These are phyloP conservation scores for Neostapfia colusana DNA, from an alignment of 176 grass and related monocot species.

Conservation along the genomic window DNA sequence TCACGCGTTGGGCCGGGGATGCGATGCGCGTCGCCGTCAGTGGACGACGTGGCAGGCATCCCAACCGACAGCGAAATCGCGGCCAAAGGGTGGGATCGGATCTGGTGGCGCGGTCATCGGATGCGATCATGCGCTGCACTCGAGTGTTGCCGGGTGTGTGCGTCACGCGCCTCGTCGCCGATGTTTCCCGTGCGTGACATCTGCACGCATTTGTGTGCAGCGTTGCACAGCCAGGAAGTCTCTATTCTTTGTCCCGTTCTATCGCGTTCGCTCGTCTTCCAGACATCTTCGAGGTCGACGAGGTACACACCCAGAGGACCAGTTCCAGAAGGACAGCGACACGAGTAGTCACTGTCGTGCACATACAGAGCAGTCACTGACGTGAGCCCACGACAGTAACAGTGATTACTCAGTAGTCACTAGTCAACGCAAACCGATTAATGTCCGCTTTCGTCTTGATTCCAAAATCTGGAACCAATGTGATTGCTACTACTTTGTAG, in stretches of 20 bases:
- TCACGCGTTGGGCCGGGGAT: background rate
- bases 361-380: too few relatives aligned
- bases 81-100: background rate
- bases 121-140: background rate
- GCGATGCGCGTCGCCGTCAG: background rate
- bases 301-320: background rate
- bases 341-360: too few relatives aligned
- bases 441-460: background rate
- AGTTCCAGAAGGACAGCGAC: background rate
- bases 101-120: background rate
- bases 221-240: background rate
- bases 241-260: background rate
- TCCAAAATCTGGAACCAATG: conserved; percentile 34
- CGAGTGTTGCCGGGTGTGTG: background rate
- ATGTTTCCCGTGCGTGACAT: background rate
- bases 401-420: too few relatives aligned
- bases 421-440: background rate
- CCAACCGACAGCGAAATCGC: background rate
- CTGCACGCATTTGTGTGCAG: background rate
- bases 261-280: background rate
- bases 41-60: background rate
- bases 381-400: background rate
- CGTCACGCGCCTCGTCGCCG: background rate
- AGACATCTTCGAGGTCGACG: background rate
- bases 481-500: too few relatives aligned